Conservation (phyloP, 331 rosid genomes). For the Malus hybrid region DNA sequence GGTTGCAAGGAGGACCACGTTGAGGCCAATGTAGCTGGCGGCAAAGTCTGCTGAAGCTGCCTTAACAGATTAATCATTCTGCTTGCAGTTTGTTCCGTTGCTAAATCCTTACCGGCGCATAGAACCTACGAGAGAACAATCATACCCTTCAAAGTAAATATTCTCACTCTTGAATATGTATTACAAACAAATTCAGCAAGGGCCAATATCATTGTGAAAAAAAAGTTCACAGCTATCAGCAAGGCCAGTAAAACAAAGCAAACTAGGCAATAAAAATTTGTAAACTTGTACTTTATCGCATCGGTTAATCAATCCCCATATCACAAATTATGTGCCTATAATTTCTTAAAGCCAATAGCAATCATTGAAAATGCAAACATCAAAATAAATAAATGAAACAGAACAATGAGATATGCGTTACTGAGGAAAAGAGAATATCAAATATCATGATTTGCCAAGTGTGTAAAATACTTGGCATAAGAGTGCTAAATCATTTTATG, state of each 20-base stretch:
- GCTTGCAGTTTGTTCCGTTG: slow-evolving; percentile 81
- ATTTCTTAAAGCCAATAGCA: neutral
- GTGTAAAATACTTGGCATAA: neutral
- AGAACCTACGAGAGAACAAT: slow-evolving; percentile 50
- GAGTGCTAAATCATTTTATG: neutral
- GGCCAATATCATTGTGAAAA: too few relatives aligned
- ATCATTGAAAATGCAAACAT: neutral
- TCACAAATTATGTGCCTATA: neutral
- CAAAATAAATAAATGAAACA: neutral
- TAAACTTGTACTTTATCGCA: too few relatives aligned
- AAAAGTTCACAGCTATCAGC: neutral
- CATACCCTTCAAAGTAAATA: slow-evolving; percentile 9
- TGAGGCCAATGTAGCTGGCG: slow-evolving; percentile 78
- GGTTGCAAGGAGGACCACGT: slow-evolving; percentile 97
- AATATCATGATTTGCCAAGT: neutral
- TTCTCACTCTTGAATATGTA: neutral
- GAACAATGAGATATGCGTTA: neutral
- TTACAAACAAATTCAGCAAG: neutral
- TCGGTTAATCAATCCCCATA: neutral
- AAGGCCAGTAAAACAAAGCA: neutral
- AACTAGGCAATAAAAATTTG: neutral
- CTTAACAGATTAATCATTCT: slow-evolving; percentile 72
- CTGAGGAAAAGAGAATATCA: neutral
- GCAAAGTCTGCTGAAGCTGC: slow-evolving; percentile 89
- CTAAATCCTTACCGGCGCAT: slow-evolving; percentile 90